Conservation (phyloP, 306 rosid species). For the Morella rubra region DNA sequence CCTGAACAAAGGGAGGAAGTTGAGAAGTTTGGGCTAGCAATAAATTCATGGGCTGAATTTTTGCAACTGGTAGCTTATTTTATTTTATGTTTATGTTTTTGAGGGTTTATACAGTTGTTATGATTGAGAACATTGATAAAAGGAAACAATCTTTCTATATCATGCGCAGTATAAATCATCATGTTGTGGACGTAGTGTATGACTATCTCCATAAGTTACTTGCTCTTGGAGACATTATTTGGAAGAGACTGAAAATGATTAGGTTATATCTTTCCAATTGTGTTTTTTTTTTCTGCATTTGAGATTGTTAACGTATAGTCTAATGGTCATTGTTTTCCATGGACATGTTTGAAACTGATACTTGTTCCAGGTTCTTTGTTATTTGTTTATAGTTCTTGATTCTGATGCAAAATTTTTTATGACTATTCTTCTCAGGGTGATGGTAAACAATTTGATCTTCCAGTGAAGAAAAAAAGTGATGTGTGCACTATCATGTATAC, state of each 20-base stretch:
- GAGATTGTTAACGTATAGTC: slow-evolving; percentile 12
- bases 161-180: not conserved
- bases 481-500: slow-evolving; percentile 97
- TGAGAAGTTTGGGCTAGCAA: slow-evolving; percentile 50
- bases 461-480: slow-evolving; percentile 68
- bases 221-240: not conserved
- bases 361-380: slow-evolving; percentile 1
- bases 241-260: slow-evolving; percentile 15
- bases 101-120: not conserved
- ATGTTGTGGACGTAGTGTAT: not conserved
- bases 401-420: slow-evolving; percentile 35
- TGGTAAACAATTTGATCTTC: slow-evolving; percentile 67
- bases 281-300: not conserved
- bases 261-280: not conserved
- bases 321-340: slow-evolving; percentile 2
- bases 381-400: slow-evolving; percentile 25
- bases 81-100: slow-evolving; percentile 18
- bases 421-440: slow-evolving; percentile 54
- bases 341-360: not conserved
- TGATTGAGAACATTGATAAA: slow-evolving; percentile 12
- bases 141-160: not conserved
- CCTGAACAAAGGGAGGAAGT: slow-evolving; percentile 68
- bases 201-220: not conserved
- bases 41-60: slow-evolving; percentile 85
- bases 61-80: slow-evolving; percentile 64